These are phyloP conservation scores for Claviceps pazoutovae DNA, from an alignment of 2,329 filamentous ascomycete species.

Conservation along the genomic window DNA sequence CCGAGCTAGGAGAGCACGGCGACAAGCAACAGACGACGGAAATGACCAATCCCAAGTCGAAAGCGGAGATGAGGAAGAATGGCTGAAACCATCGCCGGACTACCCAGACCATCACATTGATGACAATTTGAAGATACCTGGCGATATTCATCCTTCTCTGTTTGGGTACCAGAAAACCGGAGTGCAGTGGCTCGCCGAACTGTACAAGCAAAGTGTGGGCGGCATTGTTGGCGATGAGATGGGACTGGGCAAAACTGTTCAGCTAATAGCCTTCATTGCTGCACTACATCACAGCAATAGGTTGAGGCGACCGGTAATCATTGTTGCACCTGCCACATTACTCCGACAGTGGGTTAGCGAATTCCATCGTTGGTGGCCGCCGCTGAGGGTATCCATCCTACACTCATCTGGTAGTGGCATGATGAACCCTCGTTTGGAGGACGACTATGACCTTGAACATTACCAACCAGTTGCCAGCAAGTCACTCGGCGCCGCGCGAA, in stretches of 20 bases:
- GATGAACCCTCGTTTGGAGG: constrained; percentile 61
- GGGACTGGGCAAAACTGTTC: constrained; percentile 89
- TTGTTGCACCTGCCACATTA: constrained; percentile 88
- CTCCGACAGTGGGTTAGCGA: constrained; percentile 98
- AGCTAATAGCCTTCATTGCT: constrained; percentile 64
- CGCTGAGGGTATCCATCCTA: constrained; percentile 85
- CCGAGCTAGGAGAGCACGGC: constrained; percentile 25
- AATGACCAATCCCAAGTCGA: constrained; percentile 22
- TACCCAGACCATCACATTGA: constrained; percentile 62
- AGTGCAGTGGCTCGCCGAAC: constrained; percentile 88
- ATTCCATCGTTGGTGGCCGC: constrained; percentile 98
- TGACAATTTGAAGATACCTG: constrained; percentile 67
- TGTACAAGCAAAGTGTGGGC: constrained; percentile 79
- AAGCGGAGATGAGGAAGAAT: constrained; percentile 44
- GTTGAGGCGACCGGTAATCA: constrained; percentile 70
- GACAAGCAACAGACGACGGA: constrained; percentile 19
- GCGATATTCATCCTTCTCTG: constrained; percentile 81
- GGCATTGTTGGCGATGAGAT: constrained; percentile 97
- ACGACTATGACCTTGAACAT: constrained; percentile 35
- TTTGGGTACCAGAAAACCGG: constrained; percentile 97
- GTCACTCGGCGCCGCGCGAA: constrained; percentile 49
- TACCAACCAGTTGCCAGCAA: constrained; percentile 20
- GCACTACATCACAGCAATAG: constrained; percentile 84
- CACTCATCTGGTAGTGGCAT: constrained; percentile 95
- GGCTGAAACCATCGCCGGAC: constrained; percentile 76